Base-by-base conservation (phyloP, 805 yeast genomes). In the Candida xyloterini region DNA sequence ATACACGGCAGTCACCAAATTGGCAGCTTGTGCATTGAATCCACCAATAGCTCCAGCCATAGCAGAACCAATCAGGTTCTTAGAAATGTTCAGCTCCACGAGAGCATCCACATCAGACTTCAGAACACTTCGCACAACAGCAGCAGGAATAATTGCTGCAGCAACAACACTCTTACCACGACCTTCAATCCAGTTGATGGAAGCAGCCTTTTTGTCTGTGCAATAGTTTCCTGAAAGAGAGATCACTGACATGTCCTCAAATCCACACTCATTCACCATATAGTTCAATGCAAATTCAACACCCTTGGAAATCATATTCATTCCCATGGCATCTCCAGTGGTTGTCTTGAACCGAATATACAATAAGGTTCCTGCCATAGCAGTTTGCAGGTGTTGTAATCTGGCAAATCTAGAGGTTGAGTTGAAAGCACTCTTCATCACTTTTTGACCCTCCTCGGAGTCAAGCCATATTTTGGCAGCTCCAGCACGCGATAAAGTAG, bases 261-360 rank as follows among this genome's bases (percentile, higher is more conserved):
- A 93, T 3, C 96, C 98, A 60, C 82, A 81, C 54, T 83, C 90
- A 55, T 83, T 85, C 30, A 76, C 78, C 96, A 93, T 88, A 60
- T 75, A 79, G 46, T 81, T 80, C 57, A 93, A 75, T 1, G 96
- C 78, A 61, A 71, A 74, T 61, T 93, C 99, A 32, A 89, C 96
- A 64, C 99, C 99, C 67, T 93, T 93, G 21, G 98, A 91, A 46
- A 93, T 93, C 99, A 93, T 93, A 63, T 93, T 93, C 99, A 93
- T 93, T 50, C 99, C 99, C 99, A 93, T 93, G 14, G 99, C 99
- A 70, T 93, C 99, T 65, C 99, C 99, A 14, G 99, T 93, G 27
- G 96, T 89, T n/a, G 99, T 95, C 62, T 90, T 80, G 72, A 93
- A 93, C 58, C 99, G 80, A 53, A 93, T 83, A 57, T 78, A 93